Conservation (phyloP, 1,139 yeast species). For the Candida sp. region DNA sequence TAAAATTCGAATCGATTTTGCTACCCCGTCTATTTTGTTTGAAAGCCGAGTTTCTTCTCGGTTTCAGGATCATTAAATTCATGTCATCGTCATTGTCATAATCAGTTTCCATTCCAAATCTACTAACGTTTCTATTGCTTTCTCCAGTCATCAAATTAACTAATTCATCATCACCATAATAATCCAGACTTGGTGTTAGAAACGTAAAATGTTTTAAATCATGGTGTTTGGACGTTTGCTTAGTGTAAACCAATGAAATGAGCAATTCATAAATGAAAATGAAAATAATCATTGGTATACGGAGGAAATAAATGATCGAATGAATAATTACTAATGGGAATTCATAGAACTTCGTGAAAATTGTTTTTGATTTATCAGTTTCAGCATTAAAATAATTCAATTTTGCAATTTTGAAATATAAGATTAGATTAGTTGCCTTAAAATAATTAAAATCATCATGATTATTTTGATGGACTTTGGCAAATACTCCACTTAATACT, state of each 20-base stretch:
- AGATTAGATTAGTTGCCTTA: constrained; percentile 35
- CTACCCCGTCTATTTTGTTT: constrained; percentile 1
- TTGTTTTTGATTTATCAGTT: constrained; percentile 3
- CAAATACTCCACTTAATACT: constrained; percentile 46
- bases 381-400: constrained; percentile 8
- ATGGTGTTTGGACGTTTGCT: constrained; percentile 11
- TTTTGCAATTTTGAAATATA: constrained; percentile 25
- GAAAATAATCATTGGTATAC: constrained; percentile 31
- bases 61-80: constrained; percentile 17
- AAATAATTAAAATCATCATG: constrained; percentile 42
- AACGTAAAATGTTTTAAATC: constrained; percentile 34
- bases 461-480: constrained; percentile 34
- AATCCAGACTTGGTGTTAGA: constrained; percentile 25
- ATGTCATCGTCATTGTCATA: constrained; percentile 17
- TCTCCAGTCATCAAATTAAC: constrained; percentile 9
- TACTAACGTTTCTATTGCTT: neutral
- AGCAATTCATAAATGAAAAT: constrained; percentile 32
- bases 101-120: constrained; percentile 6
- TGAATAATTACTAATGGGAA: constrained; percentile 4
- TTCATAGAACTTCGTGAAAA: neutral
- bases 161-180: constrained; percentile 27
- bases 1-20: constrained; percentile 3
- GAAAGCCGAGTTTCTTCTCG: constrained; percentile 18
- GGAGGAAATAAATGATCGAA: constrained; percentile 19
- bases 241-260: constrained; percentile 15